phyloP scores from a whole-genome alignment of 257 asterid genomes.

The Solanum clarkiae region DNA sequence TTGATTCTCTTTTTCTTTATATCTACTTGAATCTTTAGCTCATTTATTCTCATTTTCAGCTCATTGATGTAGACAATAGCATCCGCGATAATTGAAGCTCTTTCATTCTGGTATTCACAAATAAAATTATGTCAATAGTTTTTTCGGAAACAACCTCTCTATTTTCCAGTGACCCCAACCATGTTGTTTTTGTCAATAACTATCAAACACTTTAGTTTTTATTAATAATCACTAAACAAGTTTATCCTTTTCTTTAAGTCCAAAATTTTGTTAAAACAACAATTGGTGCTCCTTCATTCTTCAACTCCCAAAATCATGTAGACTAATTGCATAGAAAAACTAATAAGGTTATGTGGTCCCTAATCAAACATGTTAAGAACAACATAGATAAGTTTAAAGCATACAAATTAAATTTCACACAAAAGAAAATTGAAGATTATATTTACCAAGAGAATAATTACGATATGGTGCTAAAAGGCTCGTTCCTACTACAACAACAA shows the following conservation, averaged over 20 bases:
- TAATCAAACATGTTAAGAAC: not conserved
- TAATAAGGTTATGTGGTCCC: not conserved
- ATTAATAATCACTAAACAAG: not conserved
- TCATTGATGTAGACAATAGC: constrained; percentile 51
- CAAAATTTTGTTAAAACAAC: constrained; percentile 15
- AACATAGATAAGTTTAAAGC: not conserved
- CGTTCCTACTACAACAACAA: not conserved
- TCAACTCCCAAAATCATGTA: not conserved
- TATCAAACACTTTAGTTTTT: too few relatives aligned
- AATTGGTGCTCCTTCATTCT: constrained; percentile 16
- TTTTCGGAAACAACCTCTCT: not conserved
- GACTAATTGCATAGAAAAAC: not conserved
- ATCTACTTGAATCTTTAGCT: constrained; percentile 40
- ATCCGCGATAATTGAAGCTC: constrained; percentile 48
- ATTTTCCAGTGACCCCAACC: not conserved
- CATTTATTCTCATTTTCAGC: constrained; percentile 44
- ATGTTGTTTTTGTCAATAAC: not conserved
- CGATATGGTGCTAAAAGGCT: not conserved
- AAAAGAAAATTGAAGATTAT: not conserved
- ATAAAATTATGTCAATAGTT: not conserved
- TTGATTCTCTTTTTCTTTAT: constrained; percentile 52
- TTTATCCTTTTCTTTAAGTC: constrained; percentile 40
- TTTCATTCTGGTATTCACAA: constrained; percentile 26
- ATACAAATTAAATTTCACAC: not conserved
- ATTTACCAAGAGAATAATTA: not conserved